Evolutionary conservation across 176 grass and related monocot genomes (phyloP), one percentile per base, ranked within the genome.

Genomic region (Carex cristatella): DNA sequence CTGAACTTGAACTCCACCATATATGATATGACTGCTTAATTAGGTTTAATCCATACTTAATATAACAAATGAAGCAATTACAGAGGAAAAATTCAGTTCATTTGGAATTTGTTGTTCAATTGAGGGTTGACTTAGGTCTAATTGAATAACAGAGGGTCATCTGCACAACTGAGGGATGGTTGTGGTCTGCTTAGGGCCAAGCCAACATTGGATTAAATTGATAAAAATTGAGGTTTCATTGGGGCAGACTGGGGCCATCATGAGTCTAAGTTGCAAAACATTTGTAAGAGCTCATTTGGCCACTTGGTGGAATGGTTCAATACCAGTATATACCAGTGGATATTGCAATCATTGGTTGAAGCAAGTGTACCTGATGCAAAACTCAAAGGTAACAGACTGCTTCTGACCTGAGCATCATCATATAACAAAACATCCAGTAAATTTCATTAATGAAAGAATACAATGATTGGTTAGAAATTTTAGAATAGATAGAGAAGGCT

Each of bases 341-440:
- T 74, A 53, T 13, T 49, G 42, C 2, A n/a, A 40, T 69, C 42
- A 51, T 12, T 73, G 10, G 10, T 74, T 74, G n/a, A 51, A 73
- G 12, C 3, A 49, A 49, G 70, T 74, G n/a, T 74, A 74, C 74
- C 74, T 78, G 74, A 78, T 57, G 74, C 74, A 56, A 57, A 78
- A 57, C 53, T 78, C 51, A 78, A 78, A 14, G 74, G 51, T 78
- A 78, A 57, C 48, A 78, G 74, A 28, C 13, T 78, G 51, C 48
- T 78, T 57, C 27, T 53, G 74, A 78, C 74, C 51, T 78, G 40
- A 35, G 74, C 27, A 78, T 57, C 73, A 78, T 55, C 74, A 78
- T 57, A 78, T 33, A 13, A 78, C 6, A 78, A 57, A 57, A 32
- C 2, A 56, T 56, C 27, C 74, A 78, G 48, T 57, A 58, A 57